phyloP scores from a whole-genome alignment of 75 land plant genomes.

The Azolla pinnata region DNA sequence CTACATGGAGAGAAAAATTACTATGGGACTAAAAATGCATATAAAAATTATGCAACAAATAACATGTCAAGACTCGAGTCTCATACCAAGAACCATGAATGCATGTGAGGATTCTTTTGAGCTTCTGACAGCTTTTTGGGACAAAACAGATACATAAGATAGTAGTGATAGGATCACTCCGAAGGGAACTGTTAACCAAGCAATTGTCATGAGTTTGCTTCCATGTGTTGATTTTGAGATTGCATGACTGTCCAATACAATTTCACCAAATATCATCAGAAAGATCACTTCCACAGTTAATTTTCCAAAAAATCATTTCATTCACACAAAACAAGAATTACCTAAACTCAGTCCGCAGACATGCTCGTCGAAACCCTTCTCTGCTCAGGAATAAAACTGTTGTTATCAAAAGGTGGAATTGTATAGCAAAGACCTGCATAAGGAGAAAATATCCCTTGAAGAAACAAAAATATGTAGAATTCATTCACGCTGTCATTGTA shows the following conservation, averaged over 20 bases:
- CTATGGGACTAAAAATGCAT: background rate
- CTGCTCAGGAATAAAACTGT: slow-evolving; percentile 76
- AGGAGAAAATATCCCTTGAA: too few species aligned
- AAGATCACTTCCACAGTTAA: too few species aligned
- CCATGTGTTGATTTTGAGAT: slow-evolving; percentile 20
- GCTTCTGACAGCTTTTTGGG: slow-evolving; percentile 45
- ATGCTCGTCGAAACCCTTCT: slow-evolving; percentile 94
- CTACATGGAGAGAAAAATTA: too few species aligned
- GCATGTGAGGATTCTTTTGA: slow-evolving; percentile 63
- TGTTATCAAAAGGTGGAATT: slow-evolving; percentile 82
- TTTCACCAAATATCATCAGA: too few species aligned
- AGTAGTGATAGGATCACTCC: slow-evolving; percentile 46
- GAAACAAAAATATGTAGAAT: too few species aligned
- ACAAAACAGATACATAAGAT: slow-evolving; percentile 45
- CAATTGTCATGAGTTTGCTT: slow-evolving; percentile 41
- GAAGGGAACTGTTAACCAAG: slow-evolving; percentile 77
- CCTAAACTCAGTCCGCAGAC: slow-evolving; percentile 58
- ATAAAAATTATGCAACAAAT: background rate
- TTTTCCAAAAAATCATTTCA: too few species aligned
- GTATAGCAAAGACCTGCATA: slow-evolving; percentile 69
- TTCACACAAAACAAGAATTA: slow-evolving; percentile 19
- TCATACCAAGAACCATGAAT: slow-evolving; percentile 60
- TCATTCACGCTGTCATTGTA: too few species aligned
- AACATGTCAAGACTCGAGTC: too few species aligned
- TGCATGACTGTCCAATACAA: slow-evolving; percentile 39